Evolutionary conservation across 192 early-diverging fungal genomes (phyloP).

Genomic region (Martensiomyces pterosporus): DNA sequence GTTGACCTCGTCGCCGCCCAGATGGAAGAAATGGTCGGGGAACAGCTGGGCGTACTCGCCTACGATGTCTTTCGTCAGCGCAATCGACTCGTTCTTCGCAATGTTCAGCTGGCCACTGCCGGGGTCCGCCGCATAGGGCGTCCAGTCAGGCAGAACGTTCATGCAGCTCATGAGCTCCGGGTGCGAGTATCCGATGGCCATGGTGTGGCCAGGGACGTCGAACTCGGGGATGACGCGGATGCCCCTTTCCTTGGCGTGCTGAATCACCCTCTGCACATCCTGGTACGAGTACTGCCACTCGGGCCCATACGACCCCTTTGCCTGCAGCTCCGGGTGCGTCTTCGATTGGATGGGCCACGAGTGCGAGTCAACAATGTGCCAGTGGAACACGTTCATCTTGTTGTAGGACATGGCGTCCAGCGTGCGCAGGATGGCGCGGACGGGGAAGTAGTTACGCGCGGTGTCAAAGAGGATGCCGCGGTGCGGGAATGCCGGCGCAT

Average conservation of each 20-base stretch:
- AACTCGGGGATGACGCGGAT: constrained; percentile 87
- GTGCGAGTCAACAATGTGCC: too few species aligned
- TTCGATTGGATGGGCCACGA: constrained; percentile 66
- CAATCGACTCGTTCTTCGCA: constrained; percentile 58
- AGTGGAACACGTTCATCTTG: constrained; percentile 76
- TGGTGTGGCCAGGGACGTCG: constrained; percentile 79
- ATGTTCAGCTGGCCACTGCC: too few species aligned
- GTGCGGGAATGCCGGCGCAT: constrained; percentile 59
- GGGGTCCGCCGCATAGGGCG: constrained; percentile 64
- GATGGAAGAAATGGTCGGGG: constrained; percentile 66
- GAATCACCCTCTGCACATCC: constrained; percentile 66
- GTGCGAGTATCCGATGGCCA: constrained; percentile 46
- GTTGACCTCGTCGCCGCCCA: too few species aligned
- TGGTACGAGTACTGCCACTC: constrained; percentile 61
- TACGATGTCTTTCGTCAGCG: constrained; percentile 60
- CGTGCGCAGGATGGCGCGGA: constrained; percentile 54
- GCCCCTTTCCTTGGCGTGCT: constrained; percentile 69
- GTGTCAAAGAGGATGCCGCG: constrained; percentile 69
- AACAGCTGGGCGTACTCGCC: constrained; percentile 65
- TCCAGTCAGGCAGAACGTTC: constrained; percentile 57
- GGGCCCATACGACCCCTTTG: constrained; percentile 60
- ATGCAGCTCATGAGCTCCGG: constrained; percentile 60
- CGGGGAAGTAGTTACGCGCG: constrained; percentile 60
- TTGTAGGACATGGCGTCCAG: constrained; percentile 65
- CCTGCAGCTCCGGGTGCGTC: constrained; percentile 55